Evolutionary conservation across 768 basidiomycete species (phyloP), one percentile per base, ranked within the genome.

Genomic region (Amanita subjunquillea): DNA sequence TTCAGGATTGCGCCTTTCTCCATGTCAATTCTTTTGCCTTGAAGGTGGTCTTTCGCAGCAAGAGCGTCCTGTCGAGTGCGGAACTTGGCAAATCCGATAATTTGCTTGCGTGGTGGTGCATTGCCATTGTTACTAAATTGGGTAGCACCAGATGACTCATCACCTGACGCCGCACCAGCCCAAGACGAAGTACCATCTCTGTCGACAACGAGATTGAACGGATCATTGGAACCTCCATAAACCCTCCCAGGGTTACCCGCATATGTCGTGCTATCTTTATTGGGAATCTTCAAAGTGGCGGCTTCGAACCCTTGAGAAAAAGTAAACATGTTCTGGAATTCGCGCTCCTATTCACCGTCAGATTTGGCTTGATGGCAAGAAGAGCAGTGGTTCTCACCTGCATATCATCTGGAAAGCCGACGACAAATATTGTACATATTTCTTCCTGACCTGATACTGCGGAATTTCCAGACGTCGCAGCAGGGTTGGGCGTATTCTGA

Each of bases 321-420:
- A 6, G 93, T 91, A 66, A 99, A 99, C 88, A 99, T 95, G 65
- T 97, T 97, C 67, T 95, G 91, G 67, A 98, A 99, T 70, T 99
- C 96, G 29, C 96, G 91, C 72, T 98, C 96, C 93, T 97, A 59
- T 3, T 49, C 56, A 57, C 52, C 60, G 61, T 56, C 49, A 57
- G 59, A 54, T 56, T 39, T 55, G 48, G 52, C 17, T 42, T 15
- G 12, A 5, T 20, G 17, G 27, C 25, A 29, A 42, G 51, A 27
- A 22, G 32, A 50, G 22, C 3, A 42, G 22, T 41, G 50, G 20
- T 20, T 77, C 85, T 57, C 60, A 91, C 93, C 79, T 87, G 85
- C 90, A 98, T 97, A 62, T 99, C 96, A 53, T 99, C 96, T 3
- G 96, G 96, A 65, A 99, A 99, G 0, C 96, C 96, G 25, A 98